phyloP scores from a whole-genome alignment of 164 flowering plant species.

The Pachysandra terminalis region DNA sequence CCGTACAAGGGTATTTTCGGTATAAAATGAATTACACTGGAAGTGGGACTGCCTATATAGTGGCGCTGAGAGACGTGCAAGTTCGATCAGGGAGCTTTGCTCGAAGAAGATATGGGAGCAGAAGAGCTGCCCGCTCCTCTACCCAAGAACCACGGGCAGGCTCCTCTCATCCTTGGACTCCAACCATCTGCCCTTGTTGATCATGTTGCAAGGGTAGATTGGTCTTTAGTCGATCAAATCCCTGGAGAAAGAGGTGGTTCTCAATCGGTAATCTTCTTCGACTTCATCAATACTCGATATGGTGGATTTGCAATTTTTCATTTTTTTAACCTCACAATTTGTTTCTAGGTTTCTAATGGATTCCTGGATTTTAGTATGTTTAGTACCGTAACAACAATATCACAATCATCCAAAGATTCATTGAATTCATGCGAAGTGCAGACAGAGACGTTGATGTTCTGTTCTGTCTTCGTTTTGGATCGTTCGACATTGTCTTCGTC shows the following conservation, averaged over 20 bases:
- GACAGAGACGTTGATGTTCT: no score
- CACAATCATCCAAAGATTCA: no score
- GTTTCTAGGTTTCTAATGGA: not conserved
- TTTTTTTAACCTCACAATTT: not conserved
- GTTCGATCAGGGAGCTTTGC: constrained; percentile 1
- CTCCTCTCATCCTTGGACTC: constrained; percentile 67
- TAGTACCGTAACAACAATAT: no score
- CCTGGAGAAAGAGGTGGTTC: constrained; percentile 95
- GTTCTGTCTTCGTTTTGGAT: not conserved
- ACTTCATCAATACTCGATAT: not conserved
- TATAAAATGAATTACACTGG: no score
- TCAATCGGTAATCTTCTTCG: constrained; percentile 47
- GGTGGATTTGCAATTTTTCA: not conserved
- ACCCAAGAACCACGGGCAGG: constrained; percentile 18
- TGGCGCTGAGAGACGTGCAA: not conserved
- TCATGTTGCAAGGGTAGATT: constrained; percentile 83
- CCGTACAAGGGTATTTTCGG: no score
- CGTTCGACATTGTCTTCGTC: not conserved
- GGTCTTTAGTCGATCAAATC: constrained; percentile 66
- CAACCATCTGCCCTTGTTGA: constrained; percentile 88
- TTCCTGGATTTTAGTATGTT: no score
- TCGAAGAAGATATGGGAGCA: constrained; percentile 20
- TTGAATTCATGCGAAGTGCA: no score
- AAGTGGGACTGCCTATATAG: not conserved
- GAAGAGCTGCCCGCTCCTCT: constrained; percentile 10